Evolutionary conservation across 2,329 filamentous ascomycete genomes (phyloP).

Genomic region (Penicillium polonicum): DNA sequence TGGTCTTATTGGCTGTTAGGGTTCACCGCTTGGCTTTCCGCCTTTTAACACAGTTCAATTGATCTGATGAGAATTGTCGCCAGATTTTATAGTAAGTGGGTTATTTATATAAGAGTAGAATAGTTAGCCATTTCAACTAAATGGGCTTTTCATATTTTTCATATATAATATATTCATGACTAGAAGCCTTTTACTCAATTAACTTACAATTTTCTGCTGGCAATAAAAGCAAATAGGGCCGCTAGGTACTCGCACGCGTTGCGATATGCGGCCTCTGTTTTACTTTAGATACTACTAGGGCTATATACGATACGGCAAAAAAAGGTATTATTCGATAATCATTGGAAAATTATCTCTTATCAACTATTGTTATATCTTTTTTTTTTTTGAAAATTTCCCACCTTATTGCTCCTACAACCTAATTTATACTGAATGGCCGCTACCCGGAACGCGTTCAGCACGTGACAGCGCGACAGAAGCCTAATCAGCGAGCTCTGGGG

Average conservation of each 20-base stretch:
- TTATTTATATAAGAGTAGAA: neutral
- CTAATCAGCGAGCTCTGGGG: neutral
- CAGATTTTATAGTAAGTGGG: neutral
- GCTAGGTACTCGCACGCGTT: neutral
- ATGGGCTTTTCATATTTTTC: neutral
- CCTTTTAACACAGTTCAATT: neutral
- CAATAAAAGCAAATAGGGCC: neutral
- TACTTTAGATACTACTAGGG: neutral
- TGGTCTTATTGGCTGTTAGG: neutral
- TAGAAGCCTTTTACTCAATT: neutral
- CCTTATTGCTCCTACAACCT: neutral
- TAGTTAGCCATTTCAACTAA: neutral
- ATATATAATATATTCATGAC: neutral
- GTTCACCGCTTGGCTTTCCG: neutral
- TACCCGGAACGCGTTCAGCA: neutral
- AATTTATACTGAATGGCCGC: conserved; percentile 1
- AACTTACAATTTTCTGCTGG: neutral
- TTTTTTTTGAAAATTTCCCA: neutral
- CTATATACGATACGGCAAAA: neutral
- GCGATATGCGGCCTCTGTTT: neutral
- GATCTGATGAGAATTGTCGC: neutral
- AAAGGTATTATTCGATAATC: neutral
- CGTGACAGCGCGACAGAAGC: conserved; percentile 4
- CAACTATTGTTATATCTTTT: neutral
- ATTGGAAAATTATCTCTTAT: neutral